Conservation (phyloP, 2,329 filamentous ascomycete genomes). For the Stagonosporopsis rhizophila region DNA sequence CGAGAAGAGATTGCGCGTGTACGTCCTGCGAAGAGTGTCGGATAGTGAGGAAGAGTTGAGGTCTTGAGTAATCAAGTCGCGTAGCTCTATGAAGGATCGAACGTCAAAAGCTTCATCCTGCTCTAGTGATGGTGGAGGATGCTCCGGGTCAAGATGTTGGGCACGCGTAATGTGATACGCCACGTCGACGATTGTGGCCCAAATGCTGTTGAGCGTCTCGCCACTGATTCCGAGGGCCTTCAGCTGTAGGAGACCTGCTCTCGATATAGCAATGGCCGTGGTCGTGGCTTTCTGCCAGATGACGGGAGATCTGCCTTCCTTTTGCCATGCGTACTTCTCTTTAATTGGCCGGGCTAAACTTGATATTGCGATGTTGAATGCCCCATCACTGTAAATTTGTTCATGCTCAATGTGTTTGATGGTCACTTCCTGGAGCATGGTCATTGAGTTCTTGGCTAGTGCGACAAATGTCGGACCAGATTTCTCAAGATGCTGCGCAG, state of each 20-base stretch:
- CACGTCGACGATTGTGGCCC: conserved; percentile 60
- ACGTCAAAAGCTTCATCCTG: conserved; percentile 84
- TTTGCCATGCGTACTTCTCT: conserved; percentile 81
- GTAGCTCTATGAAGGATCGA: conserved; percentile 71
- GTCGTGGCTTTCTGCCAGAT: conserved; percentile 84
- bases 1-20: conserved; percentile 78
- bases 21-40: conserved; percentile 71
- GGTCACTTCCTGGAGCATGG: conserved; percentile 68
- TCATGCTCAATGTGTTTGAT: conserved; percentile 65
- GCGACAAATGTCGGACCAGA: conserved; percentile 83
- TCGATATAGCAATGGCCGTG: conserved; percentile 71
- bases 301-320: conserved; percentile 71
- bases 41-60: conserved; percentile 72
- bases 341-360: conserved; percentile 74
- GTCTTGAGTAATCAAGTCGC: conserved; percentile 74
- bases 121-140: conserved; percentile 41
- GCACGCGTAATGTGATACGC: conserved; percentile 49
- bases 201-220: conserved; percentile 62
- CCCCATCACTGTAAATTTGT: conserved; percentile 74
- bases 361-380: conserved; percentile 69
- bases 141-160: conserved; percentile 47
- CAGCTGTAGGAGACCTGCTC: conserved; percentile 65
- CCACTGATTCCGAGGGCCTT: conserved; percentile 36
- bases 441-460: conserved; percentile 82
- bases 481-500: conserved; percentile 27